Conservation (phyloP, 169 alveolate genomes). For the Eimeria brunetti region DNA sequence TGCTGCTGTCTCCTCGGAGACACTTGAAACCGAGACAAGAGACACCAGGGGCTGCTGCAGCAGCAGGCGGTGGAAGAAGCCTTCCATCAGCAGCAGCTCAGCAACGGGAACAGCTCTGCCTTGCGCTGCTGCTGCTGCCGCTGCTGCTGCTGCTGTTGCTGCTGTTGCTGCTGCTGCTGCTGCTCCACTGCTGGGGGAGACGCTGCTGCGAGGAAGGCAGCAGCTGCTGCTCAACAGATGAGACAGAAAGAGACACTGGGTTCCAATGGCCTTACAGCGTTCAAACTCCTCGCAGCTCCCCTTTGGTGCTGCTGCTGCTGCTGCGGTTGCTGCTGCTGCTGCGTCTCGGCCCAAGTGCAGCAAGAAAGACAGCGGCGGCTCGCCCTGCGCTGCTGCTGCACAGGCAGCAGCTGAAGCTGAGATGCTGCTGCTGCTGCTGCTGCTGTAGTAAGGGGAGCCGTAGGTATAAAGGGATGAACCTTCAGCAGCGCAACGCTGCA, state of each 20-base stretch:
- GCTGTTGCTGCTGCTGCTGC: neutral
- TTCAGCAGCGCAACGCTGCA: constrained; percentile 53
- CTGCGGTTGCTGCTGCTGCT: constrained; percentile 14
- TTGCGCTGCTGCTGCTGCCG: constrained; percentile 26
- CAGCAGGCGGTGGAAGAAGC: constrained; percentile 49
- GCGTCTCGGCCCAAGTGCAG: constrained; percentile 30
- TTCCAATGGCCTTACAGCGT: constrained; percentile 12
- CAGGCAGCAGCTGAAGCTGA: neutral
- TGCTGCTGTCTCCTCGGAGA: constrained; percentile 11
- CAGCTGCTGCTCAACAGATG: constrained; percentile 44
- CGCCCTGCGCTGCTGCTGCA: neutral
- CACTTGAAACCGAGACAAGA: constrained; percentile 4
- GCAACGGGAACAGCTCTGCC: constrained; percentile 29
- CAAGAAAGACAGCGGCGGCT: constrained; percentile 35
- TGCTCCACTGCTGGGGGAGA: neutral
- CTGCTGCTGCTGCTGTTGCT: constrained; percentile 34
- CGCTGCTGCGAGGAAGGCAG: constrained; percentile 16
- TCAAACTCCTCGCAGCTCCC: constrained; percentile 9
- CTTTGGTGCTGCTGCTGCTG: constrained; percentile 52
- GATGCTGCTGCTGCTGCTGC: constrained; percentile 32
- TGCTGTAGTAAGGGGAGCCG: neutral
- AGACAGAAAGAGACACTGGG: constrained; percentile 5
- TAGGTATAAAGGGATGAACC: neutral
- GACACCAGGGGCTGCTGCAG: constrained; percentile 66
- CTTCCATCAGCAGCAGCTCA: constrained; percentile 47